Conservation (phyloP, 2,329 filamentous ascomycete species). For the Drechslerella dactyloides region DNA sequence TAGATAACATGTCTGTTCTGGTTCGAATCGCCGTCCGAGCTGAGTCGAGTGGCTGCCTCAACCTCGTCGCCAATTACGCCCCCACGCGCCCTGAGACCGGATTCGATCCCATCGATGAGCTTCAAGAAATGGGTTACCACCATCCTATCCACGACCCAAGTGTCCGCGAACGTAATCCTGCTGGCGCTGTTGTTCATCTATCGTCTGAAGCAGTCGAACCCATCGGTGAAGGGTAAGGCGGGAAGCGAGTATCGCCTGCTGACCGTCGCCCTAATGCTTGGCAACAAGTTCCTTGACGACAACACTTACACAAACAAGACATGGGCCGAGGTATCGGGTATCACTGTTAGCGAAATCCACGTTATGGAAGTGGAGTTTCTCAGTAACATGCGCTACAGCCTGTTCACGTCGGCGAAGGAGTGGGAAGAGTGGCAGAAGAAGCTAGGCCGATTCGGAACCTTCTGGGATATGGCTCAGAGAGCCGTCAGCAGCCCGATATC, state of each 20-base stretch:
- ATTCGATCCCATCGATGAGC: slow-evolving; percentile 76
- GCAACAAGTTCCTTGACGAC: slow-evolving; percentile 98
- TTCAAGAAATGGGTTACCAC: slow-evolving; percentile 94
- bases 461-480: slow-evolving; percentile 73
- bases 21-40: slow-evolving; percentile 86
- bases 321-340: slow-evolving; percentile 96
- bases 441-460: slow-evolving; percentile 80
- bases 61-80: slow-evolving; percentile 61
- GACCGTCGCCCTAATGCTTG: slow-evolving; percentile 94
- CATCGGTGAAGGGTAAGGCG: slow-evolving; percentile 83
- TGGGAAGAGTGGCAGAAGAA: slow-evolving; percentile 89
- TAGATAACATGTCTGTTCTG: slow-evolving; percentile 96
- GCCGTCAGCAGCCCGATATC: slow-evolving; percentile 53
- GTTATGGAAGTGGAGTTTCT: slow-evolving; percentile 99
- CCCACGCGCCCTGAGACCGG: slow-evolving; percentile 64
- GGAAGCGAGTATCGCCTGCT: slow-evolving; percentile 92
- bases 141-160: slow-evolving; percentile 90
- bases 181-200: slow-evolving; percentile 92
- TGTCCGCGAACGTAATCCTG: slow-evolving; percentile 92
- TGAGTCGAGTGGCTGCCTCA: slow-evolving; percentile 69
- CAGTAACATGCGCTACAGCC: slow-evolving; percentile 95
- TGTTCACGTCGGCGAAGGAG: slow-evolving; percentile 82
- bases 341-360: slow-evolving; percentile 92
- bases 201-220: slow-evolving; percentile 86
- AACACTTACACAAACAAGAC: slow-evolving; percentile 99